Conservation (phyloP, 352 stramenopile genomes). For the Thalassiosira hispida region DNA sequence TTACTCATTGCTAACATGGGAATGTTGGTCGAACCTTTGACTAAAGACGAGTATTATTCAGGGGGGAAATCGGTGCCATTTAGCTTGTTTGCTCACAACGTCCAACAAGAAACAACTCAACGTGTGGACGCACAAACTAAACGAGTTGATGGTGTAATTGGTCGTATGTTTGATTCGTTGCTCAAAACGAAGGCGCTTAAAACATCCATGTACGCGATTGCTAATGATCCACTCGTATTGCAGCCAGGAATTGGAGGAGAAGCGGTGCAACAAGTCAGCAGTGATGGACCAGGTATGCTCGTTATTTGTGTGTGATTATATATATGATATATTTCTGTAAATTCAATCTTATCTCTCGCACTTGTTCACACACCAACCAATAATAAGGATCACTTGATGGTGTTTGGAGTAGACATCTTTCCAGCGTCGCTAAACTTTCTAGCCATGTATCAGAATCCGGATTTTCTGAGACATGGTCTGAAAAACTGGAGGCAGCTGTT, state of each 20-base stretch:
- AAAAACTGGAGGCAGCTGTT: constrained; percentile 6
- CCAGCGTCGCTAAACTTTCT: not conserved
- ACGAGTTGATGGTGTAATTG: constrained; percentile 55
- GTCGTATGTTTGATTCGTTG: constrained; percentile 48
- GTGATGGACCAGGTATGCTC: not conserved
- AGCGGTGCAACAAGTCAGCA: constrained; percentile 13
- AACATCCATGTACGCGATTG: constrained; percentile 2
- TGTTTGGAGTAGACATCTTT: not conserved
- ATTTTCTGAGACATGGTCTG: constrained; percentile 40
- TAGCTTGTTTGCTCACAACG: constrained; percentile 68
- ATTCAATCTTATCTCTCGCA: no score
- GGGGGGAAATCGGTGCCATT: constrained; percentile 20
- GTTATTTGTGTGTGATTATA: no score
- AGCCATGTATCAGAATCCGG: not conserved
- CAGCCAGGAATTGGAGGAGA: constrained; percentile 12
- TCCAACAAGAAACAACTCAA: constrained; percentile 47
- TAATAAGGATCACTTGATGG: not conserved
- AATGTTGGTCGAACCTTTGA: constrained; percentile 48
- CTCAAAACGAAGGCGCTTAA: constrained; percentile 34
- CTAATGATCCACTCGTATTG: constrained; percentile 1
- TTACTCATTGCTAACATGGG: constrained; percentile 76
- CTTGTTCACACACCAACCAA: no score
- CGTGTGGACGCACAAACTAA: constrained; percentile 39
- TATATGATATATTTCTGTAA: no score
- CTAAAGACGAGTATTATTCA: constrained; percentile 14